A percentile compares a stretch with the other conserved stretches of the same genome.
Evolutionary conservation across 208 protist genomes (phyloP).

Genomic region (Polymyxa betae): DNA sequence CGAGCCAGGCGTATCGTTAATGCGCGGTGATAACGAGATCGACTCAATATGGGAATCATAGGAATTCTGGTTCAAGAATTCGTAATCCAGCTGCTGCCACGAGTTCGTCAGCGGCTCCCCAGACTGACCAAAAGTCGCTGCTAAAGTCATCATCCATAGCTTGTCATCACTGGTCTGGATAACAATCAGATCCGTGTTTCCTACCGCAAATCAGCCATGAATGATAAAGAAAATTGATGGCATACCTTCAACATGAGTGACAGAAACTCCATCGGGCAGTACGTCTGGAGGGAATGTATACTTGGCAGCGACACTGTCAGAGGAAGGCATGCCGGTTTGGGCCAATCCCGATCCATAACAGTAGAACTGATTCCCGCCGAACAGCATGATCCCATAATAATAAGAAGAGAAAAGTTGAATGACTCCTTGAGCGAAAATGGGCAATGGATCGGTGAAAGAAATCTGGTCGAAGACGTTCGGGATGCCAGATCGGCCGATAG

Average conservation of each 20-base stretch:
- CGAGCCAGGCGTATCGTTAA: too few relatives aligned
- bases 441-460: background rate
- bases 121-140: background rate
- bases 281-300: background rate
- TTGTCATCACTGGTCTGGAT: slow-evolving; percentile 41
- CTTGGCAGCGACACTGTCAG: background rate
- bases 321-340: background rate
- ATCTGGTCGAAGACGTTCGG: background rate
- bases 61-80: too few relatives aligned
- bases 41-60: too few relatives aligned
- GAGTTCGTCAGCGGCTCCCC: background rate
- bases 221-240: background rate
- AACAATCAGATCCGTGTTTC: background rate
- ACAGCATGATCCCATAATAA: background rate
- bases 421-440: background rate
- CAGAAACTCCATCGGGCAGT: background rate
- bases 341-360: background rate
- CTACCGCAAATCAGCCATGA: background rate
- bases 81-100: too few relatives aligned
- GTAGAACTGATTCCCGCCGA: background rate
- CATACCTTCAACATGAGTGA: slow-evolving; percentile 11
- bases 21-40: too few relatives aligned
- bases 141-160: background rate
- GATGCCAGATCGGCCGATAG: background rate
- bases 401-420: background rate